A percentile compares a stretch with the other conserved stretches of the same genome.
These are phyloP conservation scores for Plectosphaerella plurivora DNA, from an alignment of 2,329 filamentous ascomycete species.

Conservation along the genomic window DNA sequence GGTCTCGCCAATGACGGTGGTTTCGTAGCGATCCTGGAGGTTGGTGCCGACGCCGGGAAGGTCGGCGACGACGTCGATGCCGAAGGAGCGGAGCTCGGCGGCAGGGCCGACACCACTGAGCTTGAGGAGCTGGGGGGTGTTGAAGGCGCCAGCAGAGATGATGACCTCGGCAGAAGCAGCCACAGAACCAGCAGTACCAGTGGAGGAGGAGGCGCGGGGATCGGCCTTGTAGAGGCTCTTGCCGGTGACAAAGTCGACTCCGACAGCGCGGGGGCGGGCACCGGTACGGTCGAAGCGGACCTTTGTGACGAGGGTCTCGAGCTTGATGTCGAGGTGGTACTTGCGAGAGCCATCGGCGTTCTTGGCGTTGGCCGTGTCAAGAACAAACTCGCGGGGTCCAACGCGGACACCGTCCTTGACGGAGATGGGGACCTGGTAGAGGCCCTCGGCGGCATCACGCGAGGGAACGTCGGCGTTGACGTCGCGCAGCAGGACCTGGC, in stretches of 20 bases:
- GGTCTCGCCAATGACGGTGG: constrained; percentile 13
- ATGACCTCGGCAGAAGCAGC: constrained; percentile 40
- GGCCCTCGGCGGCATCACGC: constrained; percentile 12
- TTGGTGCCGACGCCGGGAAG: constrained; percentile 61
- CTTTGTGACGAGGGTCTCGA: constrained; percentile 34
- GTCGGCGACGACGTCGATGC: constrained; percentile 46
- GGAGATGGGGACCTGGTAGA: constrained; percentile 50
- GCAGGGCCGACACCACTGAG: constrained; percentile 44
- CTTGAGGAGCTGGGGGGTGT: constrained; percentile 47
- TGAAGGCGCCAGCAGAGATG: constrained; percentile 43
- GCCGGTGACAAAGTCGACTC: constrained; percentile 37
- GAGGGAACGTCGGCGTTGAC: constrained; percentile 20
- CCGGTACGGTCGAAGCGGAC: constrained; percentile 31
- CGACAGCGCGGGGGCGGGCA: constrained; percentile 29
- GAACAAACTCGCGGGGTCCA: constrained; percentile 46
- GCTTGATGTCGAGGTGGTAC: constrained; percentile 29
- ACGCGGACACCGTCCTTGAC: constrained; percentile 37
- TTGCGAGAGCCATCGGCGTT: constrained; percentile 39
- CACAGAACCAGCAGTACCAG: constrained; percentile 16
- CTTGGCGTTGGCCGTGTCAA: constrained; percentile 40
- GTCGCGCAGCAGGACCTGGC: constrained; percentile 20
- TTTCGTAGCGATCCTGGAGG: constrained; percentile 23
- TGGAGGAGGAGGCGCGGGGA: constrained; percentile 23
- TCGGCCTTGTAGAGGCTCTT: constrained; percentile 36
- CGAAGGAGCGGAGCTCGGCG: constrained; percentile 33